phyloP scores from a whole-genome alignment of 2,329 filamentous ascomycete species.

The Truncatella angustata region DNA sequence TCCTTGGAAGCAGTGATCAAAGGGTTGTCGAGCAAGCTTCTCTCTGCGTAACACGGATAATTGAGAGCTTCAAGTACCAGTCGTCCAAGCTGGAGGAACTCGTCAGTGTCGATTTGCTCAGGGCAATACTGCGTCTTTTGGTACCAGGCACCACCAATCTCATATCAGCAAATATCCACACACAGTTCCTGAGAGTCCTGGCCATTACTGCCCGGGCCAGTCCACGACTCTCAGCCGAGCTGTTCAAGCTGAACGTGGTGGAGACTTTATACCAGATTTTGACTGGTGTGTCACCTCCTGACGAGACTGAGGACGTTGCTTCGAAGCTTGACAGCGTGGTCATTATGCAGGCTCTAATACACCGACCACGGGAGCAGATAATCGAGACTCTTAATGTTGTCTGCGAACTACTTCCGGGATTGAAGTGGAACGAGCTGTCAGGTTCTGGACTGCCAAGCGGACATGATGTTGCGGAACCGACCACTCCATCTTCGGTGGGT shows the following conservation, averaged over 20 bases:
- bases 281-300: slow-evolving; percentile 89
- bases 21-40: slow-evolving; percentile 96
- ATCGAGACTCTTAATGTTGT: slow-evolving; percentile 97
- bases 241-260: slow-evolving; percentile 95
- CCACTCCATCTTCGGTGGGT: slow-evolving; percentile 35
- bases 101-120: slow-evolving; percentile 82
- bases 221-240: slow-evolving; percentile 79
- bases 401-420: slow-evolving; percentile 83
- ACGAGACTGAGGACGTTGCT: slow-evolving; percentile 71
- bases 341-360: slow-evolving; percentile 97
- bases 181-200: slow-evolving; percentile 88
- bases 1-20: slow-evolving; percentile 88
- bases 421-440: slow-evolving; percentile 56
- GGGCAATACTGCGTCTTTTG: slow-evolving; percentile 80
- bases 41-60: slow-evolving; percentile 89
- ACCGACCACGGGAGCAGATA: slow-evolving; percentile 91
- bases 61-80: slow-evolving; percentile 93
- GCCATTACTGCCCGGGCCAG: slow-evolving; percentile 89
- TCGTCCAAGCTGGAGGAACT: slow-evolving; percentile 87
- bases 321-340: slow-evolving; percentile 93
- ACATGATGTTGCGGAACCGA: slow-evolving; percentile 37
- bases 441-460: slow-evolving; percentile 24
- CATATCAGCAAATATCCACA: slow-evolving; percentile 92
- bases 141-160: slow-evolving; percentile 94
- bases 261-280: slow-evolving; percentile 97